Percentiles rank a stretch among this genome's conserved stretches.
These are phyloP conservation scores for Suhomyces anneliseae DNA, from an alignment of 1,139 yeast genomes.

Conservation along the genomic window DNA sequence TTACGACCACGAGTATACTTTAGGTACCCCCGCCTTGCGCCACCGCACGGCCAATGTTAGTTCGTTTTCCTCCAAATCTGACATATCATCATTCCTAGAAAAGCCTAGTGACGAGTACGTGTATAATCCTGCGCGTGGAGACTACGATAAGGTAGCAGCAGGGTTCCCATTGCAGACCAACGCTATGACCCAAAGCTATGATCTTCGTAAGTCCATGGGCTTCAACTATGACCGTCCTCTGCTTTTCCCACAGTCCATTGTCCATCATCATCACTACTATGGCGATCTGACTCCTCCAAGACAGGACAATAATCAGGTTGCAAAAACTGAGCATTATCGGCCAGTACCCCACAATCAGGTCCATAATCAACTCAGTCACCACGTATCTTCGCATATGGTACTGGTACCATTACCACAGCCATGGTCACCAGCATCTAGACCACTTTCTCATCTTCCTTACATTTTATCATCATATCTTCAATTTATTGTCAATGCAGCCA, in stretches of 20 bases:
- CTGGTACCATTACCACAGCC: constrained; percentile 42
- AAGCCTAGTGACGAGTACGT: constrained; percentile 18
- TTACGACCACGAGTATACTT: constrained; percentile 5
- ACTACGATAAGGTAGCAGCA: constrained; percentile 17
- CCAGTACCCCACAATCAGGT: not conserved
- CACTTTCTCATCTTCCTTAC: constrained; percentile 48
- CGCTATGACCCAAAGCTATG: constrained; percentile 14
- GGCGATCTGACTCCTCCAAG: not conserved
- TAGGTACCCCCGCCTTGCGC: constrained; percentile 2
- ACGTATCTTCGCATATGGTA: not conserved
- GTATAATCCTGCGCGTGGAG: constrained; percentile 22
- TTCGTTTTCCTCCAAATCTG: constrained; percentile 23
- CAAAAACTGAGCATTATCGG: too few species aligned
- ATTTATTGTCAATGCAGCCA: constrained; percentile 45
- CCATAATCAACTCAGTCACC: not conserved
- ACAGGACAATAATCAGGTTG: not conserved
- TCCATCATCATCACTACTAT: constrained; percentile 12
- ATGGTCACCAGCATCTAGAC: constrained; percentile 42
- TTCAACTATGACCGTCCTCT: not conserved
- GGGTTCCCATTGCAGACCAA: constrained; percentile 4
- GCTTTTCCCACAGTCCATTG: constrained; percentile 3
- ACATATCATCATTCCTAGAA: constrained; percentile 19
- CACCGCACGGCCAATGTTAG: constrained; percentile 16
- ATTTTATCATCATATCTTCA: constrained; percentile 61
- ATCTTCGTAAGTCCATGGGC: constrained; percentile 12